Percentiles rank a stretch among this genome's conserved stretches.
Evolutionary conservation across 257 asterid genomes (phyloP).

Genomic region (Nicotiana attenuata): DNA sequence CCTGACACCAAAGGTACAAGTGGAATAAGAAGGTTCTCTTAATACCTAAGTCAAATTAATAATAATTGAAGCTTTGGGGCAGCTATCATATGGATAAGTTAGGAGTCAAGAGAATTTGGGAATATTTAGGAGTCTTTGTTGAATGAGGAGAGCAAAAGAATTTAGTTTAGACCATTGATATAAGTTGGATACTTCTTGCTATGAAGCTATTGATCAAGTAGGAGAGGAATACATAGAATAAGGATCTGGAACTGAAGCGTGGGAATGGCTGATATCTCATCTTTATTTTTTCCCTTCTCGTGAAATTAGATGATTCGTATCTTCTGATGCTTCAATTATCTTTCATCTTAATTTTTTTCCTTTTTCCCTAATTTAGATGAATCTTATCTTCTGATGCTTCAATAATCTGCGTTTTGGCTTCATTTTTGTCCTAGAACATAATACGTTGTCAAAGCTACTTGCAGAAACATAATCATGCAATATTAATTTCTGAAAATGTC

Average conservation of each 20-base stretch:
- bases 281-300: background rate
- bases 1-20: background rate
- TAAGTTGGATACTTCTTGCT: background rate
- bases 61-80: background rate
- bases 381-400: background rate
- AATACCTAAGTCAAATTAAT: background rate
- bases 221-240: background rate
- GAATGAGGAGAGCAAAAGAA: background rate
- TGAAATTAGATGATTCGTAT: background rate
- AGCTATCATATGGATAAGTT: background rate
- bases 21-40: background rate
- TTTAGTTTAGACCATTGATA: background rate
- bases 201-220: background rate
- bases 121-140: background rate
- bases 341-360: background rate
- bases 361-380: background rate
- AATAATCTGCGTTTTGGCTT: background rate
- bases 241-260: background rate
- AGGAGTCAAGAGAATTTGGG: background rate
- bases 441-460: background rate
- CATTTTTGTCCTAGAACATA: background rate
- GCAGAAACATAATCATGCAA: background rate
- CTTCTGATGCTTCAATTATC: background rate
- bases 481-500: constrained; percentile 9
- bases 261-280: background rate